Percentiles rank a stretch among this genome's conserved stretches.
phyloP scores from a whole-genome alignment of 129 eudicot species.

The Helichrysum umbraculigerum region DNA sequence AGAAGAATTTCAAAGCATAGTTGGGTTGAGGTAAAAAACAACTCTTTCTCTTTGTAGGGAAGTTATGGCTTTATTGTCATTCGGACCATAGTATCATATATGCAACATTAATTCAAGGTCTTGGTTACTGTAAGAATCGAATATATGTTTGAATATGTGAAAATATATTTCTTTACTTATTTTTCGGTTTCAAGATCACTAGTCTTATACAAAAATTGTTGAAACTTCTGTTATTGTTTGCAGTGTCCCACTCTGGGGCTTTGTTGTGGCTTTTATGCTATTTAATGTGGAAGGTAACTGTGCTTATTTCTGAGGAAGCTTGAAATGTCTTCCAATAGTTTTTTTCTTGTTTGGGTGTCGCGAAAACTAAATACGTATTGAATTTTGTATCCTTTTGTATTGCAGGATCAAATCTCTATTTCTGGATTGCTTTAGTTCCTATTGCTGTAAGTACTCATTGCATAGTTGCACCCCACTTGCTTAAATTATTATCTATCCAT shows the following conservation, averaged over 20 bases:
- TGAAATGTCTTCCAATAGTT: not conserved
- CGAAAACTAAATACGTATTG: not conserved
- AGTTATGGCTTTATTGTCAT: not conserved
- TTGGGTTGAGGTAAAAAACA: conserved; percentile 76
- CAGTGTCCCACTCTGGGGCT: conserved; percentile 90
- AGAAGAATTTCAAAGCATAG: conserved; percentile 83
- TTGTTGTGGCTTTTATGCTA: conserved; percentile 79
- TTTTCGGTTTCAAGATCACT: not conserved
- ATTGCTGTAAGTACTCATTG: conserved; percentile 55
- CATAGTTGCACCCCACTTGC: not conserved
- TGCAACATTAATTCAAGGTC: not conserved
- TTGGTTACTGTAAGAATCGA: not conserved
- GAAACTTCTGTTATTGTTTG: conserved; percentile 29
- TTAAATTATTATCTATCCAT: not conserved
- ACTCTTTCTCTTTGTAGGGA: not conserved
- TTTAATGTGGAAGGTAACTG: conserved; percentile 71
- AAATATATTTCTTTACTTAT: too few species aligned
- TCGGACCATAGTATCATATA: not conserved
- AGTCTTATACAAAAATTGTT: conserved; percentile 14
- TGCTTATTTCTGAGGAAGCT: not conserved
- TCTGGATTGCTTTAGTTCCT: conserved; percentile 84
- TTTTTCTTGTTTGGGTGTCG: not conserved
- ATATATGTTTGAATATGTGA: not conserved
- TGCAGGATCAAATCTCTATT: conserved; percentile 88
- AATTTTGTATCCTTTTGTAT: conserved; percentile 13